phyloP scores from a whole-genome alignment of 352 stramenopile genomes.

The Phytophthora ohioensis region DNA sequence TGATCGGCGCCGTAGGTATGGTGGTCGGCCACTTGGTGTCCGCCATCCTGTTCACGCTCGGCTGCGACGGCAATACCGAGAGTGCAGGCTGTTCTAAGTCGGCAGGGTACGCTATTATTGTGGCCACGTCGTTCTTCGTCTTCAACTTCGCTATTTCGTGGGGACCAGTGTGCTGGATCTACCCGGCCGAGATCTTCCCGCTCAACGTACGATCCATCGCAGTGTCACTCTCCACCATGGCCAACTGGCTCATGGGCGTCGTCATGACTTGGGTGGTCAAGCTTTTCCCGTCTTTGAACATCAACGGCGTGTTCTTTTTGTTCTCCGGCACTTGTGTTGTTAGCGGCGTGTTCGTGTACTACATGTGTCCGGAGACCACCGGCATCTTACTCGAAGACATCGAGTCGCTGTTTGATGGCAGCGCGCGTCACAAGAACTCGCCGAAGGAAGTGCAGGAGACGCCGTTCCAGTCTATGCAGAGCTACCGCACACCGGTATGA shows the following conservation, averaged over 20 bases:
- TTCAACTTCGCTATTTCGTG: slow-evolving; percentile 55
- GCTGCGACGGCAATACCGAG: slow-evolving; percentile 48
- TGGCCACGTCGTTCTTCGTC: slow-evolving; percentile 52
- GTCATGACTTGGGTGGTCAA: slow-evolving; percentile 64
- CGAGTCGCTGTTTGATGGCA: slow-evolving; percentile 58
- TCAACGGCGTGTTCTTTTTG: slow-evolving; percentile 60
- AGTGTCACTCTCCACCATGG: slow-evolving; percentile 59
- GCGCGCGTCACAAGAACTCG: slow-evolving; percentile 42
- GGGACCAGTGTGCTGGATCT: slow-evolving; percentile 52
- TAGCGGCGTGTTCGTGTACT: slow-evolving; percentile 54
- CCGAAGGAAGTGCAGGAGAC: slow-evolving; percentile 44
- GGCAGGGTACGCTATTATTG: slow-evolving; percentile 53
- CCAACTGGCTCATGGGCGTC: slow-evolving; percentile 59
- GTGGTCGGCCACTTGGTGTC: slow-evolving; percentile 53
- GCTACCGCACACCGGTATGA: slow-evolving; percentile 31
- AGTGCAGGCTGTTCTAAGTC: slow-evolving; percentile 43
- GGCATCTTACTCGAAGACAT: slow-evolving; percentile 65
- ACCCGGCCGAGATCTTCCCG: slow-evolving; percentile 49
- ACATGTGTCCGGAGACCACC: slow-evolving; percentile 62
- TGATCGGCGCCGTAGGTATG: slow-evolving; percentile 55
- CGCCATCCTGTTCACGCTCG: slow-evolving; percentile 49
- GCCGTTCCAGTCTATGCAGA: slow-evolving; percentile 39
- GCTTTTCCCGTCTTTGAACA: slow-evolving; percentile 59
- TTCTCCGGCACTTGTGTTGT: slow-evolving; percentile 56
- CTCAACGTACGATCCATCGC: slow-evolving; percentile 52